phyloP scores from a whole-genome alignment of 768 basidiomycete genomes.

The Suillus occidentalis region DNA sequence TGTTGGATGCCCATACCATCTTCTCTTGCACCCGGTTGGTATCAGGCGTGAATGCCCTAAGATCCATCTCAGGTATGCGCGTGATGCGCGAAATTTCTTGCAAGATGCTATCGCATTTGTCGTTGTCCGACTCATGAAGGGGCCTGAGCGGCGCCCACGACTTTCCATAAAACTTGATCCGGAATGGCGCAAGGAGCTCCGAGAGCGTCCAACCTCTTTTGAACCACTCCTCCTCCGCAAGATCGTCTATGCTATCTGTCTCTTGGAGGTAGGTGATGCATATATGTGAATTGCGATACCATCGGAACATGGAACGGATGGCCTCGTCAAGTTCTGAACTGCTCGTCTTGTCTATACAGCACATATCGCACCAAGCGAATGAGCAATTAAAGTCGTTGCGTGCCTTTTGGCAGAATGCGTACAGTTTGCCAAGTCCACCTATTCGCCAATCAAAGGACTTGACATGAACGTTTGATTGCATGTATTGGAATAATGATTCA shows the following conservation, averaged over 20 bases:
- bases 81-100: conserved; percentile 4
- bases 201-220: conserved; percentile 10
- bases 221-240: conserved; percentile 10
- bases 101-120: conserved; percentile 1
- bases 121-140: not conserved
- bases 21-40: conserved; percentile 18
- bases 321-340: conserved; percentile 19
- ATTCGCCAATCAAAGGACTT: not conserved
- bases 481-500: conserved; percentile 10
- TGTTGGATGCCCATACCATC: conserved; percentile 31
- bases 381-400: conserved; percentile 6
- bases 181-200: conserved; percentile 9
- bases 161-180: conserved; percentile 8
- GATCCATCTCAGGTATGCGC: conserved; percentile 2
- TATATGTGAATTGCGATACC: conserved; percentile 13
- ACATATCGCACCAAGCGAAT: conserved; percentile 17
- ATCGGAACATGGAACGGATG: conserved; percentile 14
- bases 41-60: not conserved
- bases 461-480: not conserved
- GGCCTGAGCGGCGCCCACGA: conserved; percentile 7
- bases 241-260: conserved; percentile 4
- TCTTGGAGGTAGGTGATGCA: conserved; percentile 13
- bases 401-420: conserved; percentile 12
- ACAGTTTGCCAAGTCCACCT: conserved; percentile 1
- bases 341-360: conserved; percentile 20